phyloP scores from a whole-genome alignment of 208 protist species.

The Phytomonas serpens region DNA sequence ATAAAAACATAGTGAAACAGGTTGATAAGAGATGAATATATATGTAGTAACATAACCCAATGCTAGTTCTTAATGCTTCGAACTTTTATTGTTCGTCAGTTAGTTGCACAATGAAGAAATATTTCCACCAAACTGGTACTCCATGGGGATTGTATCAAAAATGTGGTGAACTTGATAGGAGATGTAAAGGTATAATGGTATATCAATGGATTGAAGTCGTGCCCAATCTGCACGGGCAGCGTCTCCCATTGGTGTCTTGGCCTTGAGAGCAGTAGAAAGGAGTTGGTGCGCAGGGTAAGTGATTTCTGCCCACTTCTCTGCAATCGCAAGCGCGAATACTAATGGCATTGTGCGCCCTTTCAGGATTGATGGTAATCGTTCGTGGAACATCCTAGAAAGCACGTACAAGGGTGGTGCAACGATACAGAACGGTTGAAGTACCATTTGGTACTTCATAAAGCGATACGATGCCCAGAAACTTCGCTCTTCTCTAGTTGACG shows the following conservation, averaged over 20 bases:
- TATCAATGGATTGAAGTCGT: slow-evolving; percentile 76
- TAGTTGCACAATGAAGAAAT: slow-evolving; percentile 38
- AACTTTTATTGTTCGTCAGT: slow-evolving; percentile 17
- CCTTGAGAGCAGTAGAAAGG: slow-evolving; percentile 62
- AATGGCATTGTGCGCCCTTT: slow-evolving; percentile 69
- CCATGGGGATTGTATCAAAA: slow-evolving; percentile 55
- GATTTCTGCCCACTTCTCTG: slow-evolving; percentile 76
- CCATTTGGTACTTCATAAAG: slow-evolving; percentile 87
- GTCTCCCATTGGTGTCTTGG: slow-evolving; percentile 87
- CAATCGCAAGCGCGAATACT: slow-evolving; percentile 47
- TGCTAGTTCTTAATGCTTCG: not conserved
- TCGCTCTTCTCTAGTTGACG: slow-evolving; percentile 72
- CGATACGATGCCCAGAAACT: slow-evolving; percentile 84
- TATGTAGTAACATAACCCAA: not conserved
- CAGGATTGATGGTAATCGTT: slow-evolving; percentile 45
- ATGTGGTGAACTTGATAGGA: slow-evolving; percentile 80
- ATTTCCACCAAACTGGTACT: slow-evolving; percentile 76
- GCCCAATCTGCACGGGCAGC: slow-evolving; percentile 84
- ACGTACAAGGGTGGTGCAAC: slow-evolving; percentile 81
- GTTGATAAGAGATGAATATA: not conserved
- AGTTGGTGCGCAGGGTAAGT: slow-evolving; percentile 81
- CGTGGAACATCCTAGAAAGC: slow-evolving; percentile 71
- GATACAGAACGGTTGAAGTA: slow-evolving; percentile 64
- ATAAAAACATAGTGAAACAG: no score
- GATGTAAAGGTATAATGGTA: slow-evolving; percentile 75